Percentiles rank a stretch among this genome's conserved stretches.
phyloP scores from a whole-genome alignment of 345 rosid genomes.

The Syzygium jambos region DNA sequence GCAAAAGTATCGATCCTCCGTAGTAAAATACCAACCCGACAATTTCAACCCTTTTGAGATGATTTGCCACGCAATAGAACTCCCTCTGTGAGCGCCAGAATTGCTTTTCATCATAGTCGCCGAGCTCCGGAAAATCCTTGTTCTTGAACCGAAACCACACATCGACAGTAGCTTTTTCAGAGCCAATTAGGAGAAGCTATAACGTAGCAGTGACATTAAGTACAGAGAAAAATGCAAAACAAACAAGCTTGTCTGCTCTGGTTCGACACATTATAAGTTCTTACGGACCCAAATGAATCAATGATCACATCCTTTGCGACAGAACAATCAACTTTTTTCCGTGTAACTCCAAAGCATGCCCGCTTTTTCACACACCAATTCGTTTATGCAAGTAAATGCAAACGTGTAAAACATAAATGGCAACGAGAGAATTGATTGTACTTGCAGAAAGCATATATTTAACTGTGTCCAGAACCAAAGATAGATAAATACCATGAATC shows the following conservation, averaged over 20 bases:
- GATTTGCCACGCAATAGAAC: background rate
- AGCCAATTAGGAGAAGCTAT: background rate
- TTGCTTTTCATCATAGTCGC: background rate
- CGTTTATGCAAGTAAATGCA: background rate
- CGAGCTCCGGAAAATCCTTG: background rate
- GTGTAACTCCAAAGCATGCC: too few species aligned
- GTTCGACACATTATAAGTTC: background rate
- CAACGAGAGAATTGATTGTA: background rate
- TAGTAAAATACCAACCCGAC: background rate
- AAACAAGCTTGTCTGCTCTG: background rate
- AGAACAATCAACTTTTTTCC: too few species aligned
- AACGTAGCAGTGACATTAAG: background rate
- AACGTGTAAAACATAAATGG: background rate
- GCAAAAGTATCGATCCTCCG: background rate
- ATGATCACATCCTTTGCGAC: too few species aligned
- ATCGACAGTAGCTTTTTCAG: background rate
- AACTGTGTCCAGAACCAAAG: background rate
- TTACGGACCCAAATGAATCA: too few species aligned
- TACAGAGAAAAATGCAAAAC: background rate
- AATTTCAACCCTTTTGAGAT: background rate
- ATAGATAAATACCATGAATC: background rate
- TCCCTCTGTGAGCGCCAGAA: background rate
- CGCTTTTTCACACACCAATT: background rate
- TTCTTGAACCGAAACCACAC: background rate
- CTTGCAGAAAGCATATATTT: background rate